phyloP scores from a whole-genome alignment of 2,329 filamentous ascomycete genomes.

The Alternaria triticina region DNA sequence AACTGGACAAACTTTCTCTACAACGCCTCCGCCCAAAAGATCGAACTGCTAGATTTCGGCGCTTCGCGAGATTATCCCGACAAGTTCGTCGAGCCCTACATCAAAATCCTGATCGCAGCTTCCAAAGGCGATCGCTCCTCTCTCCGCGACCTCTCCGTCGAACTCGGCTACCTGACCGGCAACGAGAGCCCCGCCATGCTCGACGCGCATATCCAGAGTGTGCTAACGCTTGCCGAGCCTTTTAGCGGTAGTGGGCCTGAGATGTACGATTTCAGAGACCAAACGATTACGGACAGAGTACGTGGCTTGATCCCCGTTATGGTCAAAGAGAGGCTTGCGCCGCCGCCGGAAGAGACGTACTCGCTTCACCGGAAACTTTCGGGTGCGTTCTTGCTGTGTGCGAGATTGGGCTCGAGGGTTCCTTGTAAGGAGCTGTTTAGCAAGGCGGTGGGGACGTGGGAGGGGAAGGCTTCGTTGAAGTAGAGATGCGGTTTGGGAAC shows the following conservation, averaged over 20 bases:
- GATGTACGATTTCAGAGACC: conserved; percentile 88
- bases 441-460: conserved; percentile 54
- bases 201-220: conserved; percentile 85
- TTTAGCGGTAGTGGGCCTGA: conserved; percentile 77
- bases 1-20: conserved; percentile 99
- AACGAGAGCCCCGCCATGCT: conserved; percentile 86
- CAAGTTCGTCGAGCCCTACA: conserved; percentile 79
- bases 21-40: conserved; percentile 71
- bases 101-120: conserved; percentile 80
- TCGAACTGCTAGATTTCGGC: conserved; percentile 95
- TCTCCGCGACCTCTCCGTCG: conserved; percentile 72
- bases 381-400: conserved; percentile 92
- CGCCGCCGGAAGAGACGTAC: conserved; percentile 97
- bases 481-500: not conserved
- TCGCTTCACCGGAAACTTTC: conserved; percentile 93
- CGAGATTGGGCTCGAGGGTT: conserved; percentile 81
- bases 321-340: conserved; percentile 84
- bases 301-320: conserved; percentile 88
- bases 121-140: conserved; percentile 69
- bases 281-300: conserved; percentile 96
- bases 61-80: conserved; percentile 85
- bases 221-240: conserved; percentile 90
- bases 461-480: conserved; percentile 23
- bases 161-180: conserved; percentile 90
- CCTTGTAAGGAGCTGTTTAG: conserved; percentile 81